These are phyloP conservation scores for Trichomonas tenax DNA, from an alignment of 208 protist species.

Conservation along the genomic window DNA sequence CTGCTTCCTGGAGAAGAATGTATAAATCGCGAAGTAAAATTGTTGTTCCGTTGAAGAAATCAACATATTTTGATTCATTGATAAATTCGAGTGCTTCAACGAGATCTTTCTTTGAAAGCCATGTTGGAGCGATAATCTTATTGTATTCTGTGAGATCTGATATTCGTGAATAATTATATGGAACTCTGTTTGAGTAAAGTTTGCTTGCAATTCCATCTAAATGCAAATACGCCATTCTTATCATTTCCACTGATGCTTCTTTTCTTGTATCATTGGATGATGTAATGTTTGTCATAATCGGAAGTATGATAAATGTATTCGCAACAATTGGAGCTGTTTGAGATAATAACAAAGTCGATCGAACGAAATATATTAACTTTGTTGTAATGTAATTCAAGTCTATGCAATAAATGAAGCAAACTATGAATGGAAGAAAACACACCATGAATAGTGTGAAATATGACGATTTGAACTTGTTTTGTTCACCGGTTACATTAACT, in stretches of 20 bases:
- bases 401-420: neutral
- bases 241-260: neutral
- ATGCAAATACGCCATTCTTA: neutral
- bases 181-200: neutral
- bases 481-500: neutral
- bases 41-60: neutral
- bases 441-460: neutral
- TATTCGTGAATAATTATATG: neutral
- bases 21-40: neutral
- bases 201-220: neutral
- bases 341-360: neutral
- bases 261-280: neutral
- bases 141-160: neutral
- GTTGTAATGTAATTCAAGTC: neutral
- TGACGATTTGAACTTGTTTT: neutral
- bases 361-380: neutral
- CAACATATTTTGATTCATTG: neutral
- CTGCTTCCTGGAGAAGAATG: neutral
- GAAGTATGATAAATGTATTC: neutral
- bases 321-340: neutral
- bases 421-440: neutral
- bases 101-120: neutral
- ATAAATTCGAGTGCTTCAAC: neutral
- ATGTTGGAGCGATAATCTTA: neutral
- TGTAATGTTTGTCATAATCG: neutral